A percentile compares a stretch with the other conserved stretches of the same genome.
Conservation (phyloP, 2,329 filamentous ascomycete genomes). For the Periconia digitata region DNA sequence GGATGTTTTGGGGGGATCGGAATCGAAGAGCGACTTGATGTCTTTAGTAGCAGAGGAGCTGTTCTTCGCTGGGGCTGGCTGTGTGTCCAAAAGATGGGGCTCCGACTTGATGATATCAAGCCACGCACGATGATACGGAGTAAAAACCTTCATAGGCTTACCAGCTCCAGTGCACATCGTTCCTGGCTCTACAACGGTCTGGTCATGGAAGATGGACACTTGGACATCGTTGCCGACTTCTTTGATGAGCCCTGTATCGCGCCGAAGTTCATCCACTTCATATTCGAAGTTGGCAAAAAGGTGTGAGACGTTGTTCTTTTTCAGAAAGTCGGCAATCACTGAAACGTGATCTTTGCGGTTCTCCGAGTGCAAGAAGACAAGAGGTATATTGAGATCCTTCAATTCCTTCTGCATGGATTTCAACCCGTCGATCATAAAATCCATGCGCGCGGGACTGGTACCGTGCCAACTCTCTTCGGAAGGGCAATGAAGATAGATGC, state of each 20-base stretch:
- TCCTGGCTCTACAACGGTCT: constrained; percentile 52
- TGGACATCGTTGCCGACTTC: constrained; percentile 39
- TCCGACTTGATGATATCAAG: constrained; percentile 46
- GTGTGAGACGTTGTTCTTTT: constrained; percentile 49
- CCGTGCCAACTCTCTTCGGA: constrained; percentile 55
- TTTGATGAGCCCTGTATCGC: constrained; percentile 50
- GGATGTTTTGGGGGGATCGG: constrained; percentile 37
- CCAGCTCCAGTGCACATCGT: constrained; percentile 46
- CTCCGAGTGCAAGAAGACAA: constrained; percentile 49
- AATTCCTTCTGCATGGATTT: constrained; percentile 50
- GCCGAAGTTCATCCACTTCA: constrained; percentile 48
- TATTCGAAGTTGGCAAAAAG: constrained; percentile 53
- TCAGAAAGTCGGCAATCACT: constrained; percentile 47
- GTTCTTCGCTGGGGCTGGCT: constrained; percentile 46
- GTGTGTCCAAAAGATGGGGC: constrained; percentile 47
- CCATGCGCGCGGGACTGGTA: constrained; percentile 51
- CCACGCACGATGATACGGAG: constrained; percentile 54
- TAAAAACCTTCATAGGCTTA: constrained; percentile 55
- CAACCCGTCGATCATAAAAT: constrained; percentile 52
- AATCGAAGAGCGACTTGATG: constrained; percentile 35
- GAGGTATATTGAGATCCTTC: constrained; percentile 51
- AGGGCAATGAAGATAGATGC: constrained; percentile 51
- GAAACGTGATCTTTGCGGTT: constrained; percentile 47
- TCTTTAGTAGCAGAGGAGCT: constrained; percentile 26
- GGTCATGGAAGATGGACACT: constrained; percentile 52